Base-by-base conservation (phyloP, 2,329 filamentous ascomycete species). In the Trichophyton verrucosum region DNA sequence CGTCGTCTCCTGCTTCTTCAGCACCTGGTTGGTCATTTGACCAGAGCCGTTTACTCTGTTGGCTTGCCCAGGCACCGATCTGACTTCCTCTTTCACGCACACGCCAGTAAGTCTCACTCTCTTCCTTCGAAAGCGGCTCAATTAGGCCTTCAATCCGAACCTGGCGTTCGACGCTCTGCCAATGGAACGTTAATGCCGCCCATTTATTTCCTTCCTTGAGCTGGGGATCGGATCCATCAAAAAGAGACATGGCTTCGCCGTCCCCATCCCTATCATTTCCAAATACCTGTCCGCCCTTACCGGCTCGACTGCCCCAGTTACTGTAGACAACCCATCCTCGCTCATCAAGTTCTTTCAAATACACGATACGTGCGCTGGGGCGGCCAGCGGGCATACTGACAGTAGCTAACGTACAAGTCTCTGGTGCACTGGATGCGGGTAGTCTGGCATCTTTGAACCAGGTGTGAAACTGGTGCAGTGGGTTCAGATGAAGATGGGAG, bases 11-110 rank as follows among this genome's bases (percentile, higher is more conserved):
- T 20, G 75, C 73, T 1, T 70, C 66, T 63, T 68, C 67, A 60
- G 64, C 46, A 71, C 63, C 60, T n/a, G 60, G 62, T 1, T 70
- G 69, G 59, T 71, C 70, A 15, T 66, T 69, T 24, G 68, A 70
- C 74, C 76, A 74, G 61, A 97, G 75, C 47, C 92, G 88, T 67
- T 83, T 80, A 70, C 88, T 95, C 82, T 99, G 94, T 73, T 83
- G 81, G 72, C 89, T 95, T 9, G 94, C 90, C 94, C 94, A 97
- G 0, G 91, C 94, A 0, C 94, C 94, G 62, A 99, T 81, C 65
- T 91, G 79, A 69, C 86, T 90, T 0, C 90, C 92, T 2, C 94
- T 79, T 57, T 90, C 90, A 49, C 85, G 73, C 42, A 83, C 86
- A 63, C 81, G 78, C 73, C 80, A 86, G 71, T 86, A 86, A 1